Evolutionary conservation across 2,329 filamentous ascomycete species (phyloP).

Genomic region (Nannizzia gypsea): DNA sequence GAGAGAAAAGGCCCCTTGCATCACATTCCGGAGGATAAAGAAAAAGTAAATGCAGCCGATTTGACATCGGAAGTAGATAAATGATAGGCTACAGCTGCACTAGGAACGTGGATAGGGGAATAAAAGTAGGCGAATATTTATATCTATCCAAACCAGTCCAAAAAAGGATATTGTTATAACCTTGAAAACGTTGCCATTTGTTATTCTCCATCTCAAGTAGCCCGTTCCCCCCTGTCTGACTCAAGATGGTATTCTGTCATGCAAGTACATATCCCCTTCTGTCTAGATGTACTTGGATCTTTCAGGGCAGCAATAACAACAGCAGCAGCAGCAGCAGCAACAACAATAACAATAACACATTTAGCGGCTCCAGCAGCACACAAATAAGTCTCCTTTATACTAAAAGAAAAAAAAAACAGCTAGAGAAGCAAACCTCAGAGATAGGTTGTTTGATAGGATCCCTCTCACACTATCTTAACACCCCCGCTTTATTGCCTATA

Average conservation of each 20-base stretch:
- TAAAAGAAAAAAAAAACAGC: neutral
- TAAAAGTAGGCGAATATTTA: neutral
- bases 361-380: neutral
- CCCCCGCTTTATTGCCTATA: neutral
- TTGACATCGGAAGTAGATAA: neutral
- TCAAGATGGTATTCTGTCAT: neutral
- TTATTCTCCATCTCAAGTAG: neutral
- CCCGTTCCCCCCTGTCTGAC: neutral
- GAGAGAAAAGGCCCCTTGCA: neutral
- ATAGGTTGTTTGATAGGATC: neutral
- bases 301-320: neutral
- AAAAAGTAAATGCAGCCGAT: neutral
- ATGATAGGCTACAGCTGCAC: neutral
- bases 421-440: neutral
- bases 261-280: neutral
- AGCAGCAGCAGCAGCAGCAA: neutral
- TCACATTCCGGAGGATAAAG: neutral
- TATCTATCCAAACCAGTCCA: neutral
- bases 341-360: neutral
- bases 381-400: neutral
- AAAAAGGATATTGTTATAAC: neutral
- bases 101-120: no score
- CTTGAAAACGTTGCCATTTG: neutral
- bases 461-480: neutral
- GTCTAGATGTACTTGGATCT: neutral